Base-by-base conservation (phyloP, 805 yeast species). In the Candida insectorum region DNA sequence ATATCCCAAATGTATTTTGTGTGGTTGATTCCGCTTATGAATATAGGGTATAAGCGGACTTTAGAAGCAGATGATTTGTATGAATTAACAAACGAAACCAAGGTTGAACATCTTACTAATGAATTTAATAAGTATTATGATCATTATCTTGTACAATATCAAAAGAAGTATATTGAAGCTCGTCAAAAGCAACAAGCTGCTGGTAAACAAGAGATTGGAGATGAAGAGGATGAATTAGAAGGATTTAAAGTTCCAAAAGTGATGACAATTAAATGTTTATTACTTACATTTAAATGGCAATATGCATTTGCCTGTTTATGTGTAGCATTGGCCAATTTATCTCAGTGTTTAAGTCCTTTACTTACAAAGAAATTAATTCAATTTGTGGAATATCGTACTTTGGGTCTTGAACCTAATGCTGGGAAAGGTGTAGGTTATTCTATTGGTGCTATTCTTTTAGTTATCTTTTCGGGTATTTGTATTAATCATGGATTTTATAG, bases 31-130 rank as follows among this genome's bases (percentile, higher is more conserved):
- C 88, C 88, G 0, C 46, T 84, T 25, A 57, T 85, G 65, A 59
- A 56, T 11, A 72, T 73, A 6, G 93, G 94, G 5, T 84, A 84
- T 54, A 80, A 77, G 53, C 67, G 93, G 49, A 81, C 89, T 0
- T 57, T 85, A 28, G 74, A 73, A 26, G 77, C 82, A 2, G 70
- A 73, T 30, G 93, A 85, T 56, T 51, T 83, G 43, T 83, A 41
- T 43, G 43, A 37, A 14, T 50, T 66, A 24, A 47, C 57, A 12
- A 65, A 62, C 21, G 59, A 60, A 24, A 44, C 60, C 44, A 56
- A 58, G 33, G 63, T 65, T 16, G 54, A 60, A 24, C 30, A 39
- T 8, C 52, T 63, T 64, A 49, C 65, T 3, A 41, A 33, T 6
- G 36, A 26, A 12, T 66, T 65, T 38, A 40, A 48, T 17, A 25